These are phyloP conservation scores for Rhododendron vialii DNA, from an alignment of 148 eudicot genomes.

Conservation along the genomic window DNA sequence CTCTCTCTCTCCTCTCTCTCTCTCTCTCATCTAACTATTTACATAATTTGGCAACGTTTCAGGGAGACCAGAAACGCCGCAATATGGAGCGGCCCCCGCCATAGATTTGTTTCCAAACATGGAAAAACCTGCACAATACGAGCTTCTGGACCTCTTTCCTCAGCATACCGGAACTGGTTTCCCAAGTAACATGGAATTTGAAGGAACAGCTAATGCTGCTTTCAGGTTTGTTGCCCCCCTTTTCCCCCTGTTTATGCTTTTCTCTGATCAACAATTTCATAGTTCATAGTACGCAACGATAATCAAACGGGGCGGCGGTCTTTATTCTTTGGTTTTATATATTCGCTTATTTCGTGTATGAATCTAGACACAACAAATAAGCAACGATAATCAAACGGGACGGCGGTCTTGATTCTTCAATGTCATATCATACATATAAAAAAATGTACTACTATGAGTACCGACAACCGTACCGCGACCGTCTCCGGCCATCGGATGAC, in stretches of 20 bases:
- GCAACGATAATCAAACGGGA: no score
- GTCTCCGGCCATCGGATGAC: no score
- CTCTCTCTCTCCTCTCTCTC: no score
- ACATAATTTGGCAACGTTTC: neutral
- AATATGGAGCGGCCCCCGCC: neutral
- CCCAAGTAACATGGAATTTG: neutral
- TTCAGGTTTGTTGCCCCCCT: constrained; percentile 18
- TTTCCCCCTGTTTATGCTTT: neutral
- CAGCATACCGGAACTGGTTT: neutral
- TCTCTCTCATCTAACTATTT: neutral
- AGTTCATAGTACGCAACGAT: no score
- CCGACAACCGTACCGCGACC: no score
- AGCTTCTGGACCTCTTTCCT: constrained; percentile 11
- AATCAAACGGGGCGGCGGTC: no score
- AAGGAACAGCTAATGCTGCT: neutral
- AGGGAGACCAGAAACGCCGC: constrained; percentile 17
- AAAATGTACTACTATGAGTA: no score
- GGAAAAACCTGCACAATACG: constrained; percentile 8
- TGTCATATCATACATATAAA: no score
- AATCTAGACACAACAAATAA: no score
- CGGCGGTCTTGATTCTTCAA: no score
- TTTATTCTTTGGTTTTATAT: no score
- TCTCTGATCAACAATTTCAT: constrained; percentile 1
- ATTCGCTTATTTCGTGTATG: no score
- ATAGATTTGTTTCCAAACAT: constrained; percentile 14